Evolutionary conservation across 305 asterid species (phyloP).

Genomic region (Solanum hybrid): DNA sequence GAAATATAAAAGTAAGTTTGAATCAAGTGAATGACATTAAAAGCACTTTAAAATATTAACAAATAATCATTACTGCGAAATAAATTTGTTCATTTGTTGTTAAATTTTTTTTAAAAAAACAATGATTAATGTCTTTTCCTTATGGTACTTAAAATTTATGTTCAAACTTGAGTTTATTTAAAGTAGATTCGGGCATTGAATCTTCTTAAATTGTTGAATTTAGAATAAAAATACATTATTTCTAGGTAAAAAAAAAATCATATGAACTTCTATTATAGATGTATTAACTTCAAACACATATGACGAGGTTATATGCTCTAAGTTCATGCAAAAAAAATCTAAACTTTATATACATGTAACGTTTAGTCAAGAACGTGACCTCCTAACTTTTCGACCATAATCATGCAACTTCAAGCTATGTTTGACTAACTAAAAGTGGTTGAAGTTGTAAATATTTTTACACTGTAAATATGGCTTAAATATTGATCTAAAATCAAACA

Average conservation of each 20-base stretch:
- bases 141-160: neutral
- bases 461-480: neutral
- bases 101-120: too few relatives aligned
- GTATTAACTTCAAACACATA: neutral
- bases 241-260: neutral
- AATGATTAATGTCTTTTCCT: neutral
- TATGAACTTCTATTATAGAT: neutral
- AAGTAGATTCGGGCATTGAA: neutral
- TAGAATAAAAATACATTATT: neutral
- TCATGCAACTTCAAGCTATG: neutral
- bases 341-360: too few relatives aligned
- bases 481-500: neutral
- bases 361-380: neutral
- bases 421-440: too few relatives aligned
- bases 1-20: neutral
- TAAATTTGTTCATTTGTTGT: neutral
- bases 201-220: neutral
- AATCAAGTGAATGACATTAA: neutral
- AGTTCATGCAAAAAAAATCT: neutral
- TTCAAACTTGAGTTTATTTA: neutral
- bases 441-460: too few relatives aligned
- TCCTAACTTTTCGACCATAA: neutral
- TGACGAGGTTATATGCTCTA: neutral
- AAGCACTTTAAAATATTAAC: neutral
- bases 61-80: neutral